phyloP scores from a whole-genome alignment of 2,329 filamentous ascomycete species.

The Scytalidium lignicola region DNA sequence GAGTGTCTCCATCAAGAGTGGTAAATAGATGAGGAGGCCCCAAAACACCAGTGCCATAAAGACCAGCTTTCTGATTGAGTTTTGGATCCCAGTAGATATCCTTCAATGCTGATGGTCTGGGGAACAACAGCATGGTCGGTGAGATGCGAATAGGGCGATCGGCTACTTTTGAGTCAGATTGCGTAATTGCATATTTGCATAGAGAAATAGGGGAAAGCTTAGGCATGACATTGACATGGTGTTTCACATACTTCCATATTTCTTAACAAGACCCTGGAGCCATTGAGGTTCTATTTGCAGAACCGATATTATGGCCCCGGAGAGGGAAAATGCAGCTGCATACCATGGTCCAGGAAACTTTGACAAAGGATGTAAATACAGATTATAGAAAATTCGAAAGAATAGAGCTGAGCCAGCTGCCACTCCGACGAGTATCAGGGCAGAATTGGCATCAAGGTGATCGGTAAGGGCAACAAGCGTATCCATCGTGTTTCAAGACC shows the following conservation, averaged over 20 bases:
- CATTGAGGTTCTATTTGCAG: conserved; percentile 16
- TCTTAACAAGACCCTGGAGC: conserved; percentile 16
- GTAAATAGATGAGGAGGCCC: conserved; percentile 27
- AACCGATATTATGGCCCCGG: conserved; percentile 14
- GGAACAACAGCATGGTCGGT: conserved; percentile 33
- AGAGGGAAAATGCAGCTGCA: conserved; percentile 16
- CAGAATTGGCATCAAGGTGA: not conserved
- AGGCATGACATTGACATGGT: too few species aligned
- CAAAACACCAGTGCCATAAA: conserved; percentile 31
- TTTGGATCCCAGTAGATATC: conserved; percentile 35
- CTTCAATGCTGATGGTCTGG: conserved; percentile 28
- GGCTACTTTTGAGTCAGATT: conserved; percentile 27
- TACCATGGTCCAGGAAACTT: conserved; percentile 8
- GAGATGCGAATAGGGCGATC: conserved; percentile 9
- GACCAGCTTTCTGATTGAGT: conserved; percentile 29
- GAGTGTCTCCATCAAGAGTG: conserved; percentile 28
- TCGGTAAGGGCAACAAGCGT: not conserved
- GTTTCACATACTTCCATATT: conserved; percentile 13
- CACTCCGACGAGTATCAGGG: not conserved
- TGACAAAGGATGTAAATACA: conserved; percentile 7
- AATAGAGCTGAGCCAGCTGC: not conserved
- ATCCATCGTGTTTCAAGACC: not conserved
- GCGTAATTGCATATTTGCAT: conserved; percentile 26
- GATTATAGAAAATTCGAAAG: conserved; percentile 2
- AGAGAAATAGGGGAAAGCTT: not conserved